phyloP scores from a whole-genome alignment of 495 filamentous ascomycete species.

The Penicillium chermesinum region DNA sequence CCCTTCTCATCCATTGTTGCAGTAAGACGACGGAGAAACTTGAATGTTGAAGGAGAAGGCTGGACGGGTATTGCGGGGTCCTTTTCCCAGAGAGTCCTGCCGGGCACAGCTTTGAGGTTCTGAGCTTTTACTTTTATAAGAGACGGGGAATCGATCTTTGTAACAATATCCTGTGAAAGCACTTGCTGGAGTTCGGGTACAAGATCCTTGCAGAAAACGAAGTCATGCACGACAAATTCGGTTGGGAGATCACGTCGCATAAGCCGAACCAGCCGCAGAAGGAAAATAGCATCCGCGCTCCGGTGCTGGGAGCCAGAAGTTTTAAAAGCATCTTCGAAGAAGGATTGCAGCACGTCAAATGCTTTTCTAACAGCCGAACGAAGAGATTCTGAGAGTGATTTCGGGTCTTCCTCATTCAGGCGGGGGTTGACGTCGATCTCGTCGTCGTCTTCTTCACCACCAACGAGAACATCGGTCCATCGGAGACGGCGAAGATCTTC shows the following conservation, averaged over 20 bases:
- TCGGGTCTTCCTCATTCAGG: slow-evolving; percentile 69
- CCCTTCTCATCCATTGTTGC: slow-evolving; percentile 64
- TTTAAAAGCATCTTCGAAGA: slow-evolving; percentile 45
- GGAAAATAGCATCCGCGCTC: slow-evolving; percentile 58
- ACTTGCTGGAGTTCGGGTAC: slow-evolving; percentile 55
- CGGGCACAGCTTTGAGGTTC: slow-evolving; percentile 24
- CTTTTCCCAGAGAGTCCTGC: slow-evolving; percentile 71
- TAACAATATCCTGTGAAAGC: slow-evolving; percentile 38
- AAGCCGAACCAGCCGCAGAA: slow-evolving; percentile 73
- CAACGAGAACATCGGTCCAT: slow-evolving; percentile 75
- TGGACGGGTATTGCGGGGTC: slow-evolving; percentile 71
- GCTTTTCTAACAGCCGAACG: slow-evolving; percentile 50
- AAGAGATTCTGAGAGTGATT: slow-evolving; percentile 56
- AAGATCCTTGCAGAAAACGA: slow-evolving; percentile 37
- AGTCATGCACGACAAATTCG: slow-evolving; percentile 30
- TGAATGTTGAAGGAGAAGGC: slow-evolving; percentile 72
- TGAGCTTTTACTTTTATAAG: slow-evolving; percentile 15
- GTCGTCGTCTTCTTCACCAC: slow-evolving; percentile 67
- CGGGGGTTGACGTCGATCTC: slow-evolving; percentile 55
- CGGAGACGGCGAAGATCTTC: slow-evolving; percentile 59
- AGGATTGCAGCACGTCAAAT: slow-evolving; percentile 53
- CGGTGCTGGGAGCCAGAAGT: slow-evolving; percentile 36
- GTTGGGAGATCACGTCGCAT: slow-evolving; percentile 60
- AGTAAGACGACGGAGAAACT: slow-evolving; percentile 62
- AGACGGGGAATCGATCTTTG: slow-evolving; percentile 8